Base-by-base conservation (phyloP, 2,329 filamentous ascomycete species). In the Calonectria hawksworthii region DNA sequence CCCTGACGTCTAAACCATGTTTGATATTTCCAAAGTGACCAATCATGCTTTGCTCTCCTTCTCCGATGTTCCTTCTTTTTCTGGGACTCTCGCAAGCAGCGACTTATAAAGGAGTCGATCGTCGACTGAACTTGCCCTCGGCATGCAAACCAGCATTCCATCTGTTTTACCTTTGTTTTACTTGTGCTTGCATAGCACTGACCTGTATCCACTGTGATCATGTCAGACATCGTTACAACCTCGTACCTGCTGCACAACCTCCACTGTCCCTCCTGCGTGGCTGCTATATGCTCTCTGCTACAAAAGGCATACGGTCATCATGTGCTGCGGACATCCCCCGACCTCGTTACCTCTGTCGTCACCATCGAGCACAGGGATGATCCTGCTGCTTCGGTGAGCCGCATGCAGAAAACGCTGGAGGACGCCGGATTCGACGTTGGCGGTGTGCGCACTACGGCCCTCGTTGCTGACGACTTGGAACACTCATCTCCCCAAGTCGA, bases 251-350 rank as follows among this genome's bases (percentile, higher is more conserved):
- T 96, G 78, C 91, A 89, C 75, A 95, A 96, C 83, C 88, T 96
- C n/a, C 94, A 96, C 85, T 95, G 94, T 85, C 92, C 93, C 18
- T 94, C 93, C 74, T 96, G 94, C 83, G 91, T 95, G 65, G 89
- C 90, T 44, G 88, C 89, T 78, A 95, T 96, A 81, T 88, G 92
- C 80, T 86, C 89, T 69, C 88, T 90, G 74, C 85, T 95, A 73
- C 87, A 83, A 73, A 88, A 86, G 56, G 83, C 83, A 26, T 90
- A 85, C 78, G 81, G 79, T 68, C 83, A 81, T 85, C 90, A 82
- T 81, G 86, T 87, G 86, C 87, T 81, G 70, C 92, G 90, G 86
- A 90, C 95, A 36, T 93, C 92, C 76, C 90, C 93, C 74, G 95
- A 94, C 77, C 90, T 95, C 75, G 90, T 95, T 80, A 93, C 93